Percentiles rank a stretch among this genome's conserved stretches.
phyloP scores from a whole-genome alignment of 805 yeast species.

The Lipomyces kockii region DNA sequence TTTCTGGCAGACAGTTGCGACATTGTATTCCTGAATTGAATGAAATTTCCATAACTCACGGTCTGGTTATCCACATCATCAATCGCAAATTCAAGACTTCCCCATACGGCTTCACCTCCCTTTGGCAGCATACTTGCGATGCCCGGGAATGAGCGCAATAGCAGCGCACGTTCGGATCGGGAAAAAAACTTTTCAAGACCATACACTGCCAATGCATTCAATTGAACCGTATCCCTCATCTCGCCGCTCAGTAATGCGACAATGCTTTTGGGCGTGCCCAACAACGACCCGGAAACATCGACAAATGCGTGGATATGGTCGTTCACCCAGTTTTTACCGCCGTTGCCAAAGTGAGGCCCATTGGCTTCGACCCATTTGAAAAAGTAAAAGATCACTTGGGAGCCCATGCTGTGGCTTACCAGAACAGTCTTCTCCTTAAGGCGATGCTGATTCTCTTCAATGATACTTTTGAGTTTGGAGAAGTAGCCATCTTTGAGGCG shows the following conservation, averaged over 20 bases:
- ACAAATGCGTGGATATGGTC: conserved; percentile 78
- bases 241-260: conserved; percentile 95
- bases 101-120: conserved; percentile 93
- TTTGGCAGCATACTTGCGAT: conserved; percentile 94
- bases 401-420: conserved; percentile 95
- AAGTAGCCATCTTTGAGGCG: conserved; percentile 48
- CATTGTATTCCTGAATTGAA: conserved; percentile 59
- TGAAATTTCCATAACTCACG: conserved; percentile 71
- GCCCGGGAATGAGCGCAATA: conserved; percentile 90
- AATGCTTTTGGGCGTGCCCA: conserved; percentile 94
- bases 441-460: conserved; percentile 61
- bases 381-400: conserved; percentile 85
- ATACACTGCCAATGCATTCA: conserved; percentile 89
- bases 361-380: conserved; percentile 95
- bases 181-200: conserved; percentile 94
- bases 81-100: conserved; percentile 67
- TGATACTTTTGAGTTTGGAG: conserved; percentile 68
- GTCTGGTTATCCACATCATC: conserved; percentile 47
- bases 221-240: conserved; percentile 95
- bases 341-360: conserved; percentile 82
- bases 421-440: conserved; percentile 73
- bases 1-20: conserved; percentile 55
- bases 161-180: conserved; percentile 82
- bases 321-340: conserved; percentile 89
- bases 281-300: conserved; percentile 84